Base-by-base conservation (phyloP, 331 rosid species). In the Prunus yedoensis region DNA sequence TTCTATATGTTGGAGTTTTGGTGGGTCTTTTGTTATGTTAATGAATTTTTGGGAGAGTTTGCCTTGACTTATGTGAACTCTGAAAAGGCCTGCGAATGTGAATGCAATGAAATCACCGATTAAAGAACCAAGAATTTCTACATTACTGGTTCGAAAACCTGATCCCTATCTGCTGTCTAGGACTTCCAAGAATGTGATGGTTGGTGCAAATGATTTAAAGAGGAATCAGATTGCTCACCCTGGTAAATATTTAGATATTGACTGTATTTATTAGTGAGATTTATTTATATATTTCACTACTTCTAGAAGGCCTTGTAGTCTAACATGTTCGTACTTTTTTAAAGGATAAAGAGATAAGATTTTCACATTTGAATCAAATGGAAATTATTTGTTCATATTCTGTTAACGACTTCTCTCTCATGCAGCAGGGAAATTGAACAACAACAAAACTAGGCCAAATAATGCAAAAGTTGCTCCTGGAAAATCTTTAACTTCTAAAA, bases 21-120 rank as follows among this genome's bases (percentile, higher is more conserved):
- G 38, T 54, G 60, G 75, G 60, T 61, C 58, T 10, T 53, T 71
- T 74, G 75, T 75, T 77, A 53, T 50, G 70, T 73, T 28, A 59
- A n/a, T 53, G 72, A 64, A 62, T 9, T 82, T 63, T 17, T 79
- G 63, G 47, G 45, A 79, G 46, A 66, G 74, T 75, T 78, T 75
- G 62, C 88, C 91, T 92, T 94, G 66, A 90, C 96, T 78, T 70
- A 81, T 71, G 73, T 74, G 83, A 78, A 92, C 89, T 71, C 60
- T 78, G 12, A 90, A 88, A 85, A 90, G 80, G 84, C 87, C 91
- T 38, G 83, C 84, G 28, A 77, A 67, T 51, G 59, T 73, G 76
- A 78, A 56, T 69, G 69, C 84, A 0, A 70, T 78, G 27, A 94
- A 82, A 77, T 79, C 82, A 0, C 75, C 80, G 16, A 81, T 58